Evolutionary conservation across 768 basidiomycete species (phyloP).

Genomic region (Termitomyces eurrhizus): DNA sequence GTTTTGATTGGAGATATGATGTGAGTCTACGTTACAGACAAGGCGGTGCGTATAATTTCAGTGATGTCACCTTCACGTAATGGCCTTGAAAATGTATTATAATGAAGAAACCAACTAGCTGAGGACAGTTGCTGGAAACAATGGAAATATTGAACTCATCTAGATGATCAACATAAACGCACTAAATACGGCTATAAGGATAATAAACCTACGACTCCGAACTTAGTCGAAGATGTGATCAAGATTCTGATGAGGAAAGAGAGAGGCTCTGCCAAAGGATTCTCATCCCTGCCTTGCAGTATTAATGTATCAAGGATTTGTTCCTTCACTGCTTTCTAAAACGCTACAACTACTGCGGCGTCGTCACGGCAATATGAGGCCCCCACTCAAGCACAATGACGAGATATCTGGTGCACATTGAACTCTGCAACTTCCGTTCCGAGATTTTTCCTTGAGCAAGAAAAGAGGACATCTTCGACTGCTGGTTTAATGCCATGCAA

Average conservation of each 20-base stretch:
- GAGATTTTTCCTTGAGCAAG: constrained; percentile 52
- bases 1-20: background rate
- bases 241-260: constrained; percentile 25
- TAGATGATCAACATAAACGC: background rate
- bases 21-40: background rate
- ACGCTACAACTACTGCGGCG: background rate
- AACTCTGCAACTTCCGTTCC: constrained; percentile 83
- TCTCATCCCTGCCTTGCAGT: constrained; percentile 74
- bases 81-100: background rate
- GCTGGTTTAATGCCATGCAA: constrained; percentile 89
- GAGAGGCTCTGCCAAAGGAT: constrained; percentile 59
- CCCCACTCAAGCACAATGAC: constrained; percentile 75
- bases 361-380: background rate
- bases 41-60: background rate
- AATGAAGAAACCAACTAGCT: background rate
- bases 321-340: constrained; percentile 73
- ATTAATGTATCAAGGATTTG: constrained; percentile 73
- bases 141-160: background rate
- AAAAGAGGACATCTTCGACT: constrained; percentile 35
- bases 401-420: constrained; percentile 83
- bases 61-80: background rate
- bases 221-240: background rate
- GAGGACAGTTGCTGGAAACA: background rate
- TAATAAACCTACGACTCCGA: no score
- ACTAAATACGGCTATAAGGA: background rate